phyloP scores from a whole-genome alignment of 768 basidiomycete species.

The Suillus subaureus region DNA sequence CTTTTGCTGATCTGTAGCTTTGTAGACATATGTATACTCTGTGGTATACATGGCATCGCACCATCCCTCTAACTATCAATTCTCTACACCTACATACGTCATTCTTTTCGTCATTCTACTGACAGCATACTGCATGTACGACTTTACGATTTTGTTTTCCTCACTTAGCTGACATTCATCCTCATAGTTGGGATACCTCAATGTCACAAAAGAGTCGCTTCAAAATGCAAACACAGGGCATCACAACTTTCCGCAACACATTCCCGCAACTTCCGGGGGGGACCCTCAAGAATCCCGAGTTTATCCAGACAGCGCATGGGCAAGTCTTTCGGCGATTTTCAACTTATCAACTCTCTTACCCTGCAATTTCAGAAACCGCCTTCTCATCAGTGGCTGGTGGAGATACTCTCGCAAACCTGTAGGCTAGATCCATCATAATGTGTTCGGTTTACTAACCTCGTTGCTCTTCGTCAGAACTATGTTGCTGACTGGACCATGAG shows the following conservation, averaged over 20 bases:
- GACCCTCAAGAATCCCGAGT: slow-evolving; percentile 83
- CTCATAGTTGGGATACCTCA: slow-evolving; percentile 83
- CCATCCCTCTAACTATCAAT: slow-evolving; percentile 83
- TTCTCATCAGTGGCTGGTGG: slow-evolving; percentile 95
- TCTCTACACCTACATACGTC: slow-evolving; percentile 76
- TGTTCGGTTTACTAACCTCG: background rate
- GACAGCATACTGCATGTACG: slow-evolving; percentile 82
- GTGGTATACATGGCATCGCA: slow-evolving; percentile 98
- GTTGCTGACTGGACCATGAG: slow-evolving; percentile 91
- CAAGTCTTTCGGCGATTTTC: slow-evolving; percentile 31
- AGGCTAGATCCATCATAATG: slow-evolving; percentile 28
- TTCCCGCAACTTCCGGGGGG: slow-evolving; percentile 93
- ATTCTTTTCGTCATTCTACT: slow-evolving; percentile 75
- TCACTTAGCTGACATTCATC: slow-evolving; percentile 7
- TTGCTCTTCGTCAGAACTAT: slow-evolving; percentile 65
- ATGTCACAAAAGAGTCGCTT: slow-evolving; percentile 98
- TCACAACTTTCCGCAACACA: slow-evolving; percentile 79
- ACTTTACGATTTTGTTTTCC: slow-evolving; percentile 3
- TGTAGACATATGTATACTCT: slow-evolving; percentile 93
- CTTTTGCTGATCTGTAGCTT: background rate
- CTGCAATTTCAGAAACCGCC: slow-evolving; percentile 64
- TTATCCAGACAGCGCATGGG: slow-evolving; percentile 94
- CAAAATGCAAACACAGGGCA: slow-evolving; percentile 96
- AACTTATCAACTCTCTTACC: background rate
- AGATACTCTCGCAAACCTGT: slow-evolving; percentile 90